phyloP scores from a whole-genome alignment of 768 basidiomycete genomes.

The Lactarius akahatsu region DNA sequence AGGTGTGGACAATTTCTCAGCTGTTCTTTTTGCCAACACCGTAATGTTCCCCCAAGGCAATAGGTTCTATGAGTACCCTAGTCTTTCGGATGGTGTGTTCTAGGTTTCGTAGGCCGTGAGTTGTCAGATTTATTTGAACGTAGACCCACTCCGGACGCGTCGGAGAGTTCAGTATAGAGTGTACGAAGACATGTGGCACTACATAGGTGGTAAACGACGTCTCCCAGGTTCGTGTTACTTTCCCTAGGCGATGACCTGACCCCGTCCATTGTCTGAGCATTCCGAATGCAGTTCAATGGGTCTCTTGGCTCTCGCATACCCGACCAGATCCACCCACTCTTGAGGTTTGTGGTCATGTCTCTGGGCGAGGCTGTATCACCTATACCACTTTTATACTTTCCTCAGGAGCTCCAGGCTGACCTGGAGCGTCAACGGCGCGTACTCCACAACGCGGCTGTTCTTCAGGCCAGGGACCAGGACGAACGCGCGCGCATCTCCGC shows the following conservation, averaged over 20 bases:
- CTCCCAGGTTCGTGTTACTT: constrained; percentile 26
- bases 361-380: constrained; percentile 14
- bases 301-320: constrained; percentile 28
- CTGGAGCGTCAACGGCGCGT: constrained; percentile 3
- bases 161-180: constrained; percentile 24
- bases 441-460: constrained; percentile 22
- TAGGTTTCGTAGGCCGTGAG: neutral
- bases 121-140: neutral
- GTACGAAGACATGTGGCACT: constrained; percentile 27
- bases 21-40: neutral
- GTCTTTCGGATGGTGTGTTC: constrained; percentile 22
- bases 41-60: constrained; percentile 20
- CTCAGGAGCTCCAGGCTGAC: neutral
- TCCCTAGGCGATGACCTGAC: neutral
- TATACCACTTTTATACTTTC: neutral
- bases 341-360: constrained; percentile 18
- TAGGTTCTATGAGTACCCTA: constrained; percentile 28
- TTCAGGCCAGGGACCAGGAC: constrained; percentile 28
- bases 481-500: constrained; percentile 16
- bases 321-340: constrained; percentile 20
- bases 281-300: constrained; percentile 26
- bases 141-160: constrained; percentile 22
- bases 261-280: constrained; percentile 7
- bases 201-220: constrained; percentile 24
- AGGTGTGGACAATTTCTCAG: constrained; percentile 9